Evolutionary conservation across 129 eudicot genomes (phyloP), one percentile per base, ranked within the genome.

Genomic region (Escallonia rubra): DNA sequence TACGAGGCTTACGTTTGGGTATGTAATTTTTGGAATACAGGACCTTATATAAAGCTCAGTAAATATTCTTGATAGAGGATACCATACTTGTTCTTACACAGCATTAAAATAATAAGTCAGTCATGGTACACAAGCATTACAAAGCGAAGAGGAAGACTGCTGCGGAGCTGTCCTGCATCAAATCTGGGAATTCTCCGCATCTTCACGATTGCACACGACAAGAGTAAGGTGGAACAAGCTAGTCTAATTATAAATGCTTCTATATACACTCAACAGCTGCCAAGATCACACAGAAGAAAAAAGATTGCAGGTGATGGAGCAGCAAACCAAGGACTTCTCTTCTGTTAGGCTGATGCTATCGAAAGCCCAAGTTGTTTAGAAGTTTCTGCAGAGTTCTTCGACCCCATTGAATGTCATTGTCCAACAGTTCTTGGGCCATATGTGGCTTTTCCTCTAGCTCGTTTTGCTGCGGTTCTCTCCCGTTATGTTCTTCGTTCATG

Each of bases 371-470:
- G 45, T 16, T 57, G 4, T 44, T 55, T 10, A 81, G 70, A 44
- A 77, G 48, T 45, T 70, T 74, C 50, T 73, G 74, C 56, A 81
- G 66, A 34, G 76, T 65, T 62, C 71, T 71, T 53, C 62, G 66
- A 10, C 74, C 80, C 86, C 86, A 76, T 69, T 66, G 71, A 43
- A 69, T 45, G 59, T 81, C 74, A 10, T 41, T 48, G 69, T 72
- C 72, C 49, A 45, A 46, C 43, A 50, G n/a, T 7, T 44, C 66
- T 42, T 59, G 41, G 9, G 52, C 46, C 2, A 52, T 16, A 4
- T 47, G 65, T 40, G 61, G 72, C 67, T 57, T 68, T 48, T 69
- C 70, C 4, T 6, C 42, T 34, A 40, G 42, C 46, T 61, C 53
- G 4, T 49, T 10, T 41, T 49, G 69, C 34, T 14, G 39, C 44